Conservation (phyloP, 345 rosid species). For the Balakata baccata region DNA sequence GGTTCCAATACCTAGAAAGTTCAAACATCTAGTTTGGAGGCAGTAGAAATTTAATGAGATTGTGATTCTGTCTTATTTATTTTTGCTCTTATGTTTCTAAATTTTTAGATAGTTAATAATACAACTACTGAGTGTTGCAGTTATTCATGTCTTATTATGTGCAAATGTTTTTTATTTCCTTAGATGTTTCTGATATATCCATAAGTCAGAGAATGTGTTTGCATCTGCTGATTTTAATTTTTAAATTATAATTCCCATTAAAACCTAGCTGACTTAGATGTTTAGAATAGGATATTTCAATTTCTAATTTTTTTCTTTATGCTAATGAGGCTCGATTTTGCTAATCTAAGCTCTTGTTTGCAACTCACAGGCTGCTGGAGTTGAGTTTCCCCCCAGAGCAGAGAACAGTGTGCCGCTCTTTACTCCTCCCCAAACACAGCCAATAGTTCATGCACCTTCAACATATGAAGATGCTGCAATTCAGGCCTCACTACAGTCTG, state of each 20-base stretch:
- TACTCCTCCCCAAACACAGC: conserved; percentile 95
- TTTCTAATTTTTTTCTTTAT: not conserved
- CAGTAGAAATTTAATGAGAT: not conserved
- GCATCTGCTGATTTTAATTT: not conserved
- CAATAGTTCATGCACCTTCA: conserved; percentile 51
- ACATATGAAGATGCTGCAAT: conserved; percentile 85
- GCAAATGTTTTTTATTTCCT: too few species aligned
- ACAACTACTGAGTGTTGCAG: not conserved
- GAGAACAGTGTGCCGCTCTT: conserved; percentile 82
- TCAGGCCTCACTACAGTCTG: conserved; percentile 81
- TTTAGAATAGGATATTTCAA: not conserved
- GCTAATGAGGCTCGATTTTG: not conserved
- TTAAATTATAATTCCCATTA: not conserved
- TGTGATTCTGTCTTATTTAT: not conserved
- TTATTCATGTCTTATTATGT: not conserved
- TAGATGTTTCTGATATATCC: not conserved
- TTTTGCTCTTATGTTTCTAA: not conserved
- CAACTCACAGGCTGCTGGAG: conserved; percentile 62
- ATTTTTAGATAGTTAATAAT: not conserved
- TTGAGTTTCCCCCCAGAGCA: conserved; percentile 85
- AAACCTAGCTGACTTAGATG: not conserved
- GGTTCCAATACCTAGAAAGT: not conserved
- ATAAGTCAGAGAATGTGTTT: not conserved
- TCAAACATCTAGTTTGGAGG: not conserved
- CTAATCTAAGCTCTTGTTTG: conserved; percentile 8